These are phyloP conservation scores for Ophiostoma sp. DNA, from an alignment of 2,329 filamentous ascomycete genomes.

Conservation along the genomic window DNA sequence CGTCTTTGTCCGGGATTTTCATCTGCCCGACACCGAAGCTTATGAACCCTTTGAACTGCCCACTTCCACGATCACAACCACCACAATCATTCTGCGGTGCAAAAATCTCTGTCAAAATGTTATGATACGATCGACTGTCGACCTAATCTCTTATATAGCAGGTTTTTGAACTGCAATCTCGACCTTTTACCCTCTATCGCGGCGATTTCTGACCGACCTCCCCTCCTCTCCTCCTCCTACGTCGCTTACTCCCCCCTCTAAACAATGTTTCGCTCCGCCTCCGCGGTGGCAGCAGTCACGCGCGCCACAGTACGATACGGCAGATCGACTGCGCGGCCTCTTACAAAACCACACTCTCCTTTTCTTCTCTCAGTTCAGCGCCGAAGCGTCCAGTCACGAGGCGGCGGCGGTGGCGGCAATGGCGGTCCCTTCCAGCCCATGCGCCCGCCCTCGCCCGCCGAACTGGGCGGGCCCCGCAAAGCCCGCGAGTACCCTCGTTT, in stretches of 20 bases:
- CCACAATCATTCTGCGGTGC: not conserved
- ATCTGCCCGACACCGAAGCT: not conserved
- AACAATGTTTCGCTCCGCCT: slow-evolving; percentile 17
- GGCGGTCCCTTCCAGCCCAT: slow-evolving; percentile 59
- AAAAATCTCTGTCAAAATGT: not conserved
- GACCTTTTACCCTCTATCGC: not conserved
- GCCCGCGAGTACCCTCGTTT: slow-evolving; percentile 70
- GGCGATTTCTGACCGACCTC: not conserved
- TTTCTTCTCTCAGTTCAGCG: not conserved
- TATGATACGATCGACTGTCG: not conserved
- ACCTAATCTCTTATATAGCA: not conserved
- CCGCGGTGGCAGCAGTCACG: not conserved
- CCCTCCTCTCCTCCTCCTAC: not conserved
- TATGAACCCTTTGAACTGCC: not conserved
- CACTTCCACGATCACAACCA: not conserved
- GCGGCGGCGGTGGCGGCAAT: slow-evolving; percentile 4
- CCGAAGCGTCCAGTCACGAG: slow-evolving; percentile 7
- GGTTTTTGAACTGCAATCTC: not conserved
- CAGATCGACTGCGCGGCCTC: not conserved
- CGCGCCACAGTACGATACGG: not conserved
- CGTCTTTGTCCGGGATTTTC: slow-evolving; percentile 4
- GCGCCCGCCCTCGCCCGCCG: slow-evolving; percentile 74
- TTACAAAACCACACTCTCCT: not conserved
- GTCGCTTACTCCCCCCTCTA: not conserved
- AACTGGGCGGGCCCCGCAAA: slow-evolving; percentile 69